Conservation (phyloP, 441 rosid genomes). For the Erodium trifolium region DNA sequence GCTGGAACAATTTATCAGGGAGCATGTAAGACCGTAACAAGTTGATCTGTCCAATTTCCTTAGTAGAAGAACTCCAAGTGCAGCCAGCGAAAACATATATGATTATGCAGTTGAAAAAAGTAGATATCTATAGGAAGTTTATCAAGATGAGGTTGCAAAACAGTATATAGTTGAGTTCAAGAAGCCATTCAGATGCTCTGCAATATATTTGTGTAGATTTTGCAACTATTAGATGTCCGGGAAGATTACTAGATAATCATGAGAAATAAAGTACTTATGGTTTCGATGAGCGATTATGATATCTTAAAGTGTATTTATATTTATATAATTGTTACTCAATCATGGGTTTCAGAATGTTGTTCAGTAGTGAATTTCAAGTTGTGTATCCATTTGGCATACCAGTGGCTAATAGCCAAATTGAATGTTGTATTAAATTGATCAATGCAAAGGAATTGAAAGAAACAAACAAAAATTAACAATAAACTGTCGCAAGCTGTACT, state of each 20-base stretch:
- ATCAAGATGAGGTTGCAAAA: not conserved
- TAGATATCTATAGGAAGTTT: not conserved
- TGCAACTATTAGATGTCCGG: not conserved
- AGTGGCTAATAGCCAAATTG: too few species aligned
- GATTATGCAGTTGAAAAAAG: not conserved
- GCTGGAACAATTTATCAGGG: conserved; percentile 69
- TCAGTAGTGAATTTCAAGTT: too few species aligned
- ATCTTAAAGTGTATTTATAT: too few species aligned
- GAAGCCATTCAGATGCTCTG: not conserved
- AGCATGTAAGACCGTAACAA: conserved; percentile 52
- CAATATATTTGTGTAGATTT: not conserved
- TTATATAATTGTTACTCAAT: too few species aligned
- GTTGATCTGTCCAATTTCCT: not conserved
- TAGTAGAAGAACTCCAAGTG: not conserved
- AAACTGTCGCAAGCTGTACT: too few species aligned
- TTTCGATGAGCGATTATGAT: not conserved
- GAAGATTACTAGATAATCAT: not conserved
- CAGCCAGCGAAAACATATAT: not conserved
- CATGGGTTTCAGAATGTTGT: too few species aligned
- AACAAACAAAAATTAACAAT: too few species aligned
- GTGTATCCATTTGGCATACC: too few species aligned
- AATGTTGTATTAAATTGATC: too few species aligned
- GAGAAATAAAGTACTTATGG: not conserved
- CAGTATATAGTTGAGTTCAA: not conserved
- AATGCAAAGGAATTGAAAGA: too few species aligned